Evolutionary conservation across 2,329 filamentous ascomycete genomes (phyloP), one percentile per base, ranked within the genome.

Genomic region (Cytospora mali): DNA sequence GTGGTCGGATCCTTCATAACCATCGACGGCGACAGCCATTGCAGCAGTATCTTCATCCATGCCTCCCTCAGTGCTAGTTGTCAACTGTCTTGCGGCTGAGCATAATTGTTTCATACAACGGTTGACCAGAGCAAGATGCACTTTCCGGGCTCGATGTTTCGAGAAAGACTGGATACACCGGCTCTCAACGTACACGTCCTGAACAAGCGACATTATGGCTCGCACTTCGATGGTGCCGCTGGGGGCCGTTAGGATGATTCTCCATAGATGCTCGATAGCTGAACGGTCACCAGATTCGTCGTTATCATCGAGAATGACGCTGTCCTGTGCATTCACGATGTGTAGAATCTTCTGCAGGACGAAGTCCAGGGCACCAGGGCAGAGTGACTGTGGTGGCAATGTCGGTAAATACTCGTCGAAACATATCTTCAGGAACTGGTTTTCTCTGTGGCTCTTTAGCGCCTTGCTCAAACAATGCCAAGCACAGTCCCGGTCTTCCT

Each of bases 221-320:
- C 81, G 77, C 23, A 83, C 81, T 67, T 91, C 91, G 54, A 96
- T 87, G 0, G 81, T 84, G 42, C 83, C 78, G 42, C 84, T 79
- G 6, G 87, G 85, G 1, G 90, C 87, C 18, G 84, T 88, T 58
- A 96, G 77, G 35, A 94, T 86, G 69, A 97, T 85, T 27, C 87
- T 85, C 93, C 93, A 97, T n/a, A 97, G 78, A 62, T 93, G 84
- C 68, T 95, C 90, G 50, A 84, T 79, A 28, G 77, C 84, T 67
- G 75, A 83, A 65, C 79, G 82, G 67, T 82, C 77, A 29, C 85
- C 71, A 13, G 80, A 75, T n/a, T 80, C 76, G 9, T 81, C 77
- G 52, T 84, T 81, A 61, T 84, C 81, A 16, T 64, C 59, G 25
- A 86, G 74, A 23, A 80, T 71, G 55, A 82, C 77, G 25, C 78